Percentiles rank a stretch among this genome's conserved stretches.
Conservation (phyloP, 73 alveolate genomes). For the Effrenium voratum region DNA sequence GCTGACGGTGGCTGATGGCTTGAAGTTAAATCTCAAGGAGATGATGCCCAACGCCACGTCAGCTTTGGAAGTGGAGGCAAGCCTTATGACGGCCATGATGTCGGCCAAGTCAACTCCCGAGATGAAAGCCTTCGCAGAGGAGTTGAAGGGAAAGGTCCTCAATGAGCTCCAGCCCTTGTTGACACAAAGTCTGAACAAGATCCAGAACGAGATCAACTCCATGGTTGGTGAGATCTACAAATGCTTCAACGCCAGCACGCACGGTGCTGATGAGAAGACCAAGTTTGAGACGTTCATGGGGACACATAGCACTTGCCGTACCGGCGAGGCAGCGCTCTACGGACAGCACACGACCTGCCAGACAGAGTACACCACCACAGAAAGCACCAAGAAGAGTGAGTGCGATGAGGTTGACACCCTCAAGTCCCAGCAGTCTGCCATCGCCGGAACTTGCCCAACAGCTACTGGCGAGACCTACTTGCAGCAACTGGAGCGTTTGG, state of each 20-base stretch:
- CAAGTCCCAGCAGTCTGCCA: not conserved
- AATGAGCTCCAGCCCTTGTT: no score
- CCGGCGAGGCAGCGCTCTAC: not conserved
- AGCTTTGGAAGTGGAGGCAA: no score
- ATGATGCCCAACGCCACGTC: no score
- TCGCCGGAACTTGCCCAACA: not conserved
- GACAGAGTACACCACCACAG: not conserved
- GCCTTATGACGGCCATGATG: no score
- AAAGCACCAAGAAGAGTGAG: not conserved
- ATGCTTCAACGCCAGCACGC: not conserved
- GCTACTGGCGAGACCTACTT: not conserved
- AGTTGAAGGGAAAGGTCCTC: no score
- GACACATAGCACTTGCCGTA: not conserved
- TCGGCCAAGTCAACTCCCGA: no score
- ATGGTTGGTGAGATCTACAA: no score
- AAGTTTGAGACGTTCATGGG: not conserved
- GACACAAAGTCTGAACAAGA: no score
- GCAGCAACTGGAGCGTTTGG: not conserved
- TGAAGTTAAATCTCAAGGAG: no score
- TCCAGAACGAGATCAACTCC: no score
- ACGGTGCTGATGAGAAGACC: not conserved
- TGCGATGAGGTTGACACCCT: not conserved
- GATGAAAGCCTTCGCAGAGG: no score
- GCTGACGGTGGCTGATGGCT: no score
- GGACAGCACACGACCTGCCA: not conserved